phyloP scores from a whole-genome alignment of 257 asterid genomes.

The Ophiorrhiza pumila region DNA sequence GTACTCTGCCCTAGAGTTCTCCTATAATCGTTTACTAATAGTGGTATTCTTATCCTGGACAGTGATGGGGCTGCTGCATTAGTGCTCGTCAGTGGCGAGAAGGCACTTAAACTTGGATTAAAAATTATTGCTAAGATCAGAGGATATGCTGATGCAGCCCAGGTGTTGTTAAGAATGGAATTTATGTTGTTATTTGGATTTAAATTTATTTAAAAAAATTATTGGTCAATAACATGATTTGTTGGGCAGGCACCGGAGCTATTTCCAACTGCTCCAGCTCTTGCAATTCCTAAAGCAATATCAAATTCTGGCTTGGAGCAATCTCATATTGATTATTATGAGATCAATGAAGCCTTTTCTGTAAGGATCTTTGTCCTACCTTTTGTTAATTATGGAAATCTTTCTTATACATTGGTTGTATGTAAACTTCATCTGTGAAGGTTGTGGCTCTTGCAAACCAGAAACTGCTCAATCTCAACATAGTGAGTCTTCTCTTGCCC shows the following conservation, averaged over 20 bases:
- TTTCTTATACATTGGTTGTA: slow-evolving; percentile 13
- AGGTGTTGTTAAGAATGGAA: slow-evolving; percentile 36
- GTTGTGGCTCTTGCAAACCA: slow-evolving; percentile 91
- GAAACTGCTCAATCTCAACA: slow-evolving; percentile 61
- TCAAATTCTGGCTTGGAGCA: slow-evolving; percentile 65
- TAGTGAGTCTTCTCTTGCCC: slow-evolving; percentile 42
- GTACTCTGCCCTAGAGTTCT: no score
- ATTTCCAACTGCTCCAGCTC: slow-evolving; percentile 93
- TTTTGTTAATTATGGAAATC: neutral
- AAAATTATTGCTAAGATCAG: slow-evolving; percentile 69
- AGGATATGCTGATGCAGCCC: slow-evolving; percentile 97
- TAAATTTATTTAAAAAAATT: neutral
- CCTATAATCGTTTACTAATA: neutral
- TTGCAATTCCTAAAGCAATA: slow-evolving; percentile 93
- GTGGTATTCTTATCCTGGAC: slow-evolving; percentile 18
- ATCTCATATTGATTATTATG: slow-evolving; percentile 73
- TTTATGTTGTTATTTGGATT: slow-evolving; percentile 2
- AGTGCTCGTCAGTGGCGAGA: slow-evolving; percentile 83
- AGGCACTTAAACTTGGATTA: slow-evolving; percentile 70
- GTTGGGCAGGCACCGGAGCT: slow-evolving; percentile 82
- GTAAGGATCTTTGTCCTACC: slow-evolving; percentile 40
- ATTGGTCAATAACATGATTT: slow-evolving; percentile 23
- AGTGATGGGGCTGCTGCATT: slow-evolving; percentile 98
- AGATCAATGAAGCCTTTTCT: slow-evolving; percentile 92
- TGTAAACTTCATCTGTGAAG: slow-evolving; percentile 39